phyloP scores from a whole-genome alignment of 164 flowering plant genomes.

The Vitis labrusca region DNA sequence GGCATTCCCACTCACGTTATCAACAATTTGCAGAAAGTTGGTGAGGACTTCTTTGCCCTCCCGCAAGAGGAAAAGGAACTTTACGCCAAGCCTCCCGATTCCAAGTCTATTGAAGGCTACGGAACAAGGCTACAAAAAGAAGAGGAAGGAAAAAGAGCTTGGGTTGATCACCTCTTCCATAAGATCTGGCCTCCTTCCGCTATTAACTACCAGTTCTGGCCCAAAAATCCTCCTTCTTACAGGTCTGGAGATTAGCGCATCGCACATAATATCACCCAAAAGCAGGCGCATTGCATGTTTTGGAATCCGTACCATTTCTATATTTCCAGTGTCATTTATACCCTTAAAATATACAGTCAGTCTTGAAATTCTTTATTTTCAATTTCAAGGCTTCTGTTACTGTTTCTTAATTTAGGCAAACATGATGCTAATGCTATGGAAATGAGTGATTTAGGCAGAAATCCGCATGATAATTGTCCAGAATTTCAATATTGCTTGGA shows the following conservation, averaged over 20 bases:
- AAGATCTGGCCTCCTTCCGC: constrained; percentile 68
- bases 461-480: too few species aligned
- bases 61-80: constrained; percentile 67
- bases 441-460: too few species aligned
- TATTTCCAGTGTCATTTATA: too few species aligned
- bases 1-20: constrained; percentile 57
- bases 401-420: too few species aligned
- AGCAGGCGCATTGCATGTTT: too few species aligned
- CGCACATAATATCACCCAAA: too few species aligned
- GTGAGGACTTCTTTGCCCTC: constrained; percentile 72
- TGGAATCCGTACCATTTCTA: too few species aligned
- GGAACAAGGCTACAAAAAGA: constrained; percentile 71
- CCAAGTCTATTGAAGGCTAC: constrained; percentile 58
- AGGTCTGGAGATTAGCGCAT: constrained; percentile 26
- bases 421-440: too few species aligned
- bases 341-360: too few species aligned
- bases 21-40: constrained; percentile 45
- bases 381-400: too few species aligned
- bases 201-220: constrained; percentile 69
- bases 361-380: too few species aligned
- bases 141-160: constrained; percentile 57
- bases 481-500: too few species aligned
- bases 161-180: constrained; percentile 89
- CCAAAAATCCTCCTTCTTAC: constrained; percentile 68
- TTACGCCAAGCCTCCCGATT: constrained; percentile 41